These are phyloP conservation scores for Leccinum subfulvum DNA, from an alignment of 1,284 basidiomycete species.

Conservation along the genomic window DNA sequence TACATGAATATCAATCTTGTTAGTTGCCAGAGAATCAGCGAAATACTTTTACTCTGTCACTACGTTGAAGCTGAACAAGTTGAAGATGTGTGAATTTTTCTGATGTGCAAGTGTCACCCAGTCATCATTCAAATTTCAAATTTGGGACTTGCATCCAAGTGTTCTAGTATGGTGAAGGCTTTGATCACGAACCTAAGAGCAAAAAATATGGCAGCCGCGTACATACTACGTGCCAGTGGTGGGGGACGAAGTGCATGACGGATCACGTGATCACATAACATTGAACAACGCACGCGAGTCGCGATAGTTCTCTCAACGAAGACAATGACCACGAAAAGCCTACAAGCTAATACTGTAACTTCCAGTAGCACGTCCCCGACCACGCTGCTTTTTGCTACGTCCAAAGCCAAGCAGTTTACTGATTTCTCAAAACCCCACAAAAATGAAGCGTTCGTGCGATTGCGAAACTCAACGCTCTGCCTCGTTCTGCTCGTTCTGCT, in stretches of 20 bases:
- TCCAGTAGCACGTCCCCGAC: conserved; percentile 18
- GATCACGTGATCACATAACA: conserved; percentile 2
- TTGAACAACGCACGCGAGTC: background rate
- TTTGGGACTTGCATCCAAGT: no score
- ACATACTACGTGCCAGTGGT: no score
- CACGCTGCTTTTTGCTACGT: conserved; percentile 23
- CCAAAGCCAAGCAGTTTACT: conserved; percentile 24
- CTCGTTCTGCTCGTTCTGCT: conserved; percentile 46
- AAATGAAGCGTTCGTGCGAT: conserved; percentile 52
- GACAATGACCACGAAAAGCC: conserved; percentile 20
- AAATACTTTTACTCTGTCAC: background rate
- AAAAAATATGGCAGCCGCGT: no score
- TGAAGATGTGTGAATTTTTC: background rate
- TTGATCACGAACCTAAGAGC: no score
- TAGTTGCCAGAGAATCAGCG: background rate
- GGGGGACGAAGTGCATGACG: background rate
- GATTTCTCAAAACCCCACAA: conserved; percentile 52
- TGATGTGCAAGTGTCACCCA: background rate
- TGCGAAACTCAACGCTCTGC: conserved; percentile 49
- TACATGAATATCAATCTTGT: background rate
- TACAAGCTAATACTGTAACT: background rate
- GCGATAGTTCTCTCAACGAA: background rate
- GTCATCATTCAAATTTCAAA: no score
- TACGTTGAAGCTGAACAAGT: background rate
- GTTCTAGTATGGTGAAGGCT: no score